Evolutionary conservation across 23 red algal genomes (phyloP).

Genomic region (Gracilariopsis chorda): DNA sequence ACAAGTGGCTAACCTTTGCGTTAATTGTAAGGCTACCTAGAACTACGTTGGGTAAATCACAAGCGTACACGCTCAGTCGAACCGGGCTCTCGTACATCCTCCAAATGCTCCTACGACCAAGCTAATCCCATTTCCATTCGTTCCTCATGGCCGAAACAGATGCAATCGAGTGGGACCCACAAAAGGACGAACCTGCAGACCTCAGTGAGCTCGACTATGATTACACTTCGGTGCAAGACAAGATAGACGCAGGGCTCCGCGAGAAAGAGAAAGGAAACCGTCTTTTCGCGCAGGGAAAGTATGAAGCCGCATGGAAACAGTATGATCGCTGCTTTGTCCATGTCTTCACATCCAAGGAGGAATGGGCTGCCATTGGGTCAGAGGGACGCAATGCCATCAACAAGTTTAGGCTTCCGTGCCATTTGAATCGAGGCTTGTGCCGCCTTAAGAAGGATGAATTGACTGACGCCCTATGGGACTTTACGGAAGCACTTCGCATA

Average conservation of each 20-base stretch:
- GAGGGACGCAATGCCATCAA: slow-evolving; percentile 54
- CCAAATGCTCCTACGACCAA: too few species aligned
- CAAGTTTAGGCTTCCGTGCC: slow-evolving; percentile 80
- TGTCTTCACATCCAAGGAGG: slow-evolving; percentile 79
- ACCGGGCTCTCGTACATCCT: too few species aligned
- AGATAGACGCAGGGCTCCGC: slow-evolving; percentile 38
- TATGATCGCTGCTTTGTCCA: slow-evolving; percentile 87
- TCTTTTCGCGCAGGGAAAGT: slow-evolving; percentile 57
- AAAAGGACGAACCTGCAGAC: slow-evolving; percentile 51
- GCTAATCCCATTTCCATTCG: neutral
- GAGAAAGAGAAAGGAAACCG: slow-evolving; percentile 68
- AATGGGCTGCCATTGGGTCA: slow-evolving; percentile 80
- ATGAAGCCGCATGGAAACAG: slow-evolving; percentile 71
- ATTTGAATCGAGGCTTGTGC: slow-evolving; percentile 86
- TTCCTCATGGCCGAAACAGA: slow-evolving; percentile 45
- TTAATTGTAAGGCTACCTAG: too few species aligned
- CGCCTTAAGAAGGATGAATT: slow-evolving; percentile 56
- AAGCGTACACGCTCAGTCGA: too few species aligned
- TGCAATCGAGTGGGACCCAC: slow-evolving; percentile 3
- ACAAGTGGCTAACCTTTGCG: too few species aligned
- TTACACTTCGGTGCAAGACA: slow-evolving; percentile 43
- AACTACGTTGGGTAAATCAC: too few species aligned
- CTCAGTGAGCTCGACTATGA: slow-evolving; percentile 69
- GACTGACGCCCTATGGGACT: slow-evolving; percentile 90
- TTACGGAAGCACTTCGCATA: slow-evolving; percentile 82